These are phyloP conservation scores for Pisolithus microcarpus DNA, from an alignment of 768 basidiomycete genomes.

Conservation along the genomic window DNA sequence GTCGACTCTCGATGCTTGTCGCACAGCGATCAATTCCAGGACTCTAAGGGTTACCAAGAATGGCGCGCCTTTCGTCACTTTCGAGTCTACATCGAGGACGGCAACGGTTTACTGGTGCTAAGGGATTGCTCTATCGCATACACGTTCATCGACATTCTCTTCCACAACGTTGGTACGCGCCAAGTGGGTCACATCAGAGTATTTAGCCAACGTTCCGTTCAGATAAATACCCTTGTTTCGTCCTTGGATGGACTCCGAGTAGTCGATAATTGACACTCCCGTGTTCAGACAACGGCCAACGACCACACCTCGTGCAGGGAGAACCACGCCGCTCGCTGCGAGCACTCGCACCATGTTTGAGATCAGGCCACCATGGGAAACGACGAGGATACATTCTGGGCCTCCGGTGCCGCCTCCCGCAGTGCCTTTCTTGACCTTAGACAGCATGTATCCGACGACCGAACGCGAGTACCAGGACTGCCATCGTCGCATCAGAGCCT, in stretches of 20 bases:
- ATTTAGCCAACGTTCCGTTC: conserved; percentile 40
- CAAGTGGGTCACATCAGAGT: conserved; percentile 52
- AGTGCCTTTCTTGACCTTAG: conserved; percentile 11
- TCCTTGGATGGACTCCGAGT: conserved; percentile 18
- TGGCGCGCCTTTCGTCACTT: no score
- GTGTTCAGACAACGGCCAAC: conserved; percentile 22
- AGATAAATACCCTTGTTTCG: conserved; percentile 5
- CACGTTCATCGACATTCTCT: conserved; percentile 46
- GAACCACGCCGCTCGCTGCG: conserved; percentile 13
- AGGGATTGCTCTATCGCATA: neutral
- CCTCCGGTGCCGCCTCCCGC: conserved; percentile 26
- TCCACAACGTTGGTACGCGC: conserved; percentile 28
- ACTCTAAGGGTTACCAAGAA: no score
- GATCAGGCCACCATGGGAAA: neutral
- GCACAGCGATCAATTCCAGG: no score
- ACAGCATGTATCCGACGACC: conserved; percentile 29
- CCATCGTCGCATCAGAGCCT: conserved; percentile 43
- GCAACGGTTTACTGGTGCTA: neutral
- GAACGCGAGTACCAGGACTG: conserved; percentile 54
- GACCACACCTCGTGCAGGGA: conserved; percentile 12
- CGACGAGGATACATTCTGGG: conserved; percentile 41
- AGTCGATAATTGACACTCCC: conserved; percentile 54
- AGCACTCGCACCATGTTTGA: neutral
- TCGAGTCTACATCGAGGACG: no score
- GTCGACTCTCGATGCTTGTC: no score